Evolutionary conservation across 495 filamentous ascomycete species (phyloP).

Genomic region (Talaromyces liani): DNA sequence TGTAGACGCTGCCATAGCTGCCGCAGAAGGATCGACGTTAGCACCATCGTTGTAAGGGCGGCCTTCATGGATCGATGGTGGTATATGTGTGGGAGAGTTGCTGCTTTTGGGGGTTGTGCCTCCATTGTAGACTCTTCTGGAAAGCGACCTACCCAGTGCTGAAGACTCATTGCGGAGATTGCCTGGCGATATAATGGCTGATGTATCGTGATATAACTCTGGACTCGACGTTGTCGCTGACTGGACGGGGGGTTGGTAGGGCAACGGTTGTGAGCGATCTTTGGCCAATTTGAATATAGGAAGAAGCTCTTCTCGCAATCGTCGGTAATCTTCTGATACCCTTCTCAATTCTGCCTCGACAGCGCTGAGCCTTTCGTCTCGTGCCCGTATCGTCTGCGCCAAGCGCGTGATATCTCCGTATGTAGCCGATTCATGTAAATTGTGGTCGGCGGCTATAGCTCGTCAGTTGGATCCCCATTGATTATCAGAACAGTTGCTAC

Average conservation of each 20-base stretch:
- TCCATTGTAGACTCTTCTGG: slow-evolving; percentile 84
- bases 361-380: slow-evolving; percentile 77
- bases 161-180: slow-evolving; percentile 4
- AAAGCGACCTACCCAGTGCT: slow-evolving; percentile 57
- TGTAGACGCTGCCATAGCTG: slow-evolving; percentile 64
- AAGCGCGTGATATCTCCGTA: slow-evolving; percentile 86
- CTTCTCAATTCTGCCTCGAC: slow-evolving; percentile 74
- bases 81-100: slow-evolving; percentile 70
- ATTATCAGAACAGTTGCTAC: slow-evolving; percentile 20
- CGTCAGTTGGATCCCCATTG: slow-evolving; percentile 13
- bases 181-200: slow-evolving; percentile 10
- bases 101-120: slow-evolving; percentile 62
- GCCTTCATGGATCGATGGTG: slow-evolving; percentile 48
- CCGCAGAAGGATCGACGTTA: slow-evolving; percentile 53
- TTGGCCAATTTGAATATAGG: slow-evolving; percentile 85
- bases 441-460: slow-evolving; percentile 72
- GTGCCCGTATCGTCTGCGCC: slow-evolving; percentile 74
- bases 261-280: slow-evolving; percentile 82
- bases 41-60: slow-evolving; percentile 43
- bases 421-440: slow-evolving; percentile 76
- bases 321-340: slow-evolving; percentile 76
- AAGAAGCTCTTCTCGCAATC: slow-evolving; percentile 81
- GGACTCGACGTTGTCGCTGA: slow-evolving; percentile 15
- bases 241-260: slow-evolving; percentile 30
- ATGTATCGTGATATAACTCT: slow-evolving; percentile 30